Base-by-base conservation (phyloP, 2,329 filamentous ascomycete species). In the Nakataea oryzae region DNA sequence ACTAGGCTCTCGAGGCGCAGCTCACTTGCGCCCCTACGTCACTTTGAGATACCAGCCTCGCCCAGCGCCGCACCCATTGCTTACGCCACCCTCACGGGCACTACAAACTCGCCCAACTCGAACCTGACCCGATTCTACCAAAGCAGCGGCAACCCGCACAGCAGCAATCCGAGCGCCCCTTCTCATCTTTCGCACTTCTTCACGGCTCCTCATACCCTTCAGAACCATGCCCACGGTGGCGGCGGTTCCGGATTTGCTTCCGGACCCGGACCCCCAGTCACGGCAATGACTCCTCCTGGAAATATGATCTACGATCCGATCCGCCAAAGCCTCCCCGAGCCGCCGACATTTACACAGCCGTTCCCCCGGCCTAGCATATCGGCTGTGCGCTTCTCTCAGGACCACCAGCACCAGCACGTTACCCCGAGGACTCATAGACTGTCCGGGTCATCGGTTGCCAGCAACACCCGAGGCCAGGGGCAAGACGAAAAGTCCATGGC, bases 91-190 rank as follows among this genome's bases (percentile, higher is more conserved):
- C 76, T 96, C n/a, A 91, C 91, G 0, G 91, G 91, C 17, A 93
- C 88, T 1, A 92, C 90, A 62, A 91, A 96, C 69, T 95, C 90
- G 3, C 88, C 90, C 1, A 92, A 86, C 65, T 91, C 91, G 0
- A 95, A 90, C 69, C 77, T 96, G 5, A 93, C 91, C 1, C 82
- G 93, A 62, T 84, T 96, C 70, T 96, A 91, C 70, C 86, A 90
- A 64, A 86, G 83, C 67, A 80, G 62, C 62, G 68, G 54, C 28
- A 69, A 69, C 68, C 66, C 66, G 68, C 66, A 30, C 9, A 32
- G 17, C 24, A 66, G 17, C 21, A 50, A n/a, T 50, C 9, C 21
- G 41, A n/a, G 41, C 24, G 41, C 3, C 24, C 41, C 21, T 50
- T 50, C 41, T 50, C 41, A 50, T 2, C 21, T 50, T 7, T 7